These are phyloP conservation scores for Coniella lustricola DNA, from an alignment of 2,329 filamentous ascomycete species.

Conservation along the genomic window DNA sequence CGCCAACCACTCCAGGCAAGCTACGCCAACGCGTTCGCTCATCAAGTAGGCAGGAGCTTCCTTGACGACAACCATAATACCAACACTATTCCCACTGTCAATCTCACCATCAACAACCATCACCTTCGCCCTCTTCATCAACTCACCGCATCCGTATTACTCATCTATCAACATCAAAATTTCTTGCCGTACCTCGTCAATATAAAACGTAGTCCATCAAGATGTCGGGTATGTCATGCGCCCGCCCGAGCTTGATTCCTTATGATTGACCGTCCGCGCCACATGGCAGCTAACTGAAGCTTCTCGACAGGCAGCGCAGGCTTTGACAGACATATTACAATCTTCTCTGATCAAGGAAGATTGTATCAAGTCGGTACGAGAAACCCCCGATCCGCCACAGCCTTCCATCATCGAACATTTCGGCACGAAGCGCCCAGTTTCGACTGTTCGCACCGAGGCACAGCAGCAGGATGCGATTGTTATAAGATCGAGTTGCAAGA, in stretches of 20 bases:
- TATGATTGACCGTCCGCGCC: not conserved
- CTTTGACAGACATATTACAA: constrained; percentile 98
- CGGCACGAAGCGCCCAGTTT: too few relatives aligned
- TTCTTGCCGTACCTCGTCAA: not conserved
- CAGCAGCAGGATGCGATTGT: too few relatives aligned
- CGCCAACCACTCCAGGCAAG: constrained; percentile 35
- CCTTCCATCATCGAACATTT: not conserved
- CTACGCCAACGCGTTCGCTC: constrained; percentile 37
- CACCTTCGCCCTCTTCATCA: not conserved
- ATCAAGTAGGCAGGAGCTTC: constrained; percentile 17
- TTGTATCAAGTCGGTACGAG: constrained; percentile 97
- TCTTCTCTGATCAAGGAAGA: constrained; percentile 97
- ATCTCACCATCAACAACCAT: constrained; percentile 17
- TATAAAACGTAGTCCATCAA: constrained; percentile 24
- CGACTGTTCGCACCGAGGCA: too few relatives aligned
- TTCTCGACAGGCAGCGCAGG: constrained; percentile 63
- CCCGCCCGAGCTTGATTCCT: constrained; percentile 14
- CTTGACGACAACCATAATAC: constrained; percentile 18
- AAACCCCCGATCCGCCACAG: constrained; percentile 20
- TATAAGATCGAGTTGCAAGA: not conserved
- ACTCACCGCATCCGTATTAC: not conserved
- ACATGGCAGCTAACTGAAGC: constrained; percentile 21
- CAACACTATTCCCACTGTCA: constrained; percentile 2
- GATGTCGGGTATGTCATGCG: constrained; percentile 43
- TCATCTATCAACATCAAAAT: not conserved